Base-by-base conservation (phyloP, 1,284 basidiomycete species). In the Pisolithus thermaeus region DNA sequence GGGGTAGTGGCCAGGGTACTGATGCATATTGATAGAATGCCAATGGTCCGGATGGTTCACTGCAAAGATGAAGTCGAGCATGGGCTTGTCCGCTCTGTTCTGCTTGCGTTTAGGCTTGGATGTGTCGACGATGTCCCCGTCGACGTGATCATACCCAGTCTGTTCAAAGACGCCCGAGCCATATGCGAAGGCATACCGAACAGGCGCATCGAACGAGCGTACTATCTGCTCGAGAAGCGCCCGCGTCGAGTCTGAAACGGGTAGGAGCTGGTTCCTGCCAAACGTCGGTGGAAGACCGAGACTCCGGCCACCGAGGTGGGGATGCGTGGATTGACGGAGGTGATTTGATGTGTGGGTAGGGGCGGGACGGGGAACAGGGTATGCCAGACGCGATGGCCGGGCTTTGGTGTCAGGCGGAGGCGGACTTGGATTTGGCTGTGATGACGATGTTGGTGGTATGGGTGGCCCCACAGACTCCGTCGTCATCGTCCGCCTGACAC, bases 31-130 rank as follows among this genome's bases (percentile, higher is more conserved):
- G 68, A 93, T 89, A 30, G 84, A 89, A 68, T 99, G 97, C 78
- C 95, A 99, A 63, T 96, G 92, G 20, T 78, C 79, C 0, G 96
- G 79, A 61, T 96, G 91, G 0, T 91, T 90, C 38, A 97, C 94
- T 0, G 94, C 92, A 64, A 99, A 88, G 68, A 99, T 82, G 62
- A 99, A 95, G 70, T 99, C 96, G 20, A 97, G 80, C 87, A 99
- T 91, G 0, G 92, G 92, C 22, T 68, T 66, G 22, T 75, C 71
- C 28, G 69, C 63, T n/a, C 64, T 66, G 8, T 57, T 55, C n/a
- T 44, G 51, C 39, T 67, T 27, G 12, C 22, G 60, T 23, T 64
- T 66, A 5, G 23, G 25, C 25, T 27, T 27, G 25, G 25, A 27
- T 7, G 23, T 20, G 18, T 20, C 18, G 18, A 20, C 18, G 1